Evolutionary conservation across 305 asterid species (phyloP).

Genomic region (Fraxinus baroniana): DNA sequence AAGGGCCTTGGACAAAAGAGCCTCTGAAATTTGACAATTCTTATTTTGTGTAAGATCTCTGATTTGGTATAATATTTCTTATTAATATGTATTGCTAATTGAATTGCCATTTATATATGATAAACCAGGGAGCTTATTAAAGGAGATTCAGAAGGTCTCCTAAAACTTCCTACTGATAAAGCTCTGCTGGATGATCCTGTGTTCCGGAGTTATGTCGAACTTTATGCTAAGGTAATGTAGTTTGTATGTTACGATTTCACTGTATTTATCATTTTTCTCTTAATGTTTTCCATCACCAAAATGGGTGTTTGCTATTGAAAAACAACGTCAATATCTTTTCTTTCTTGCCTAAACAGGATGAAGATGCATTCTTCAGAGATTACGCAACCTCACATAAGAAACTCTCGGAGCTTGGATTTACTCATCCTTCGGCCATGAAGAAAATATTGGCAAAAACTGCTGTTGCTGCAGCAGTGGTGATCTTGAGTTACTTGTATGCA

Average conservation of each 20-base stretch:
- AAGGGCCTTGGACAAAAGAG: constrained; percentile 84
- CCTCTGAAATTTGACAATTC: constrained; percentile 87
- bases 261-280: not conserved
- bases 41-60: constrained; percentile 59
- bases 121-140: constrained; percentile 64
- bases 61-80: not conserved
- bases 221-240: constrained; percentile 68
- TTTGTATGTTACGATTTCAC: not conserved
- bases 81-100: not conserved
- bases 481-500: constrained; percentile 56
- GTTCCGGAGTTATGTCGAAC: constrained; percentile 48
- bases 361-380: constrained; percentile 80
- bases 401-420: constrained; percentile 80
- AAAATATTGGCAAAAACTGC: constrained; percentile 40
- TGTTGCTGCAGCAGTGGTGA: constrained; percentile 52
- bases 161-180: constrained; percentile 78
- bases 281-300: not conserved
- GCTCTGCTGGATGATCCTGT: constrained; percentile 69
- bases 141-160: constrained; percentile 63
- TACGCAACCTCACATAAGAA: constrained; percentile 81
- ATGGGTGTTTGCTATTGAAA: not conserved
- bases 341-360: constrained; percentile 42
- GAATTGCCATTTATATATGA: constrained; percentile 17
- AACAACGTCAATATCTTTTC: not conserved
- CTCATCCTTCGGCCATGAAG: constrained; percentile 32